Evolutionary conservation across 345 rosid genomes (phyloP).

Genomic region (Sonneratia alba): DNA sequence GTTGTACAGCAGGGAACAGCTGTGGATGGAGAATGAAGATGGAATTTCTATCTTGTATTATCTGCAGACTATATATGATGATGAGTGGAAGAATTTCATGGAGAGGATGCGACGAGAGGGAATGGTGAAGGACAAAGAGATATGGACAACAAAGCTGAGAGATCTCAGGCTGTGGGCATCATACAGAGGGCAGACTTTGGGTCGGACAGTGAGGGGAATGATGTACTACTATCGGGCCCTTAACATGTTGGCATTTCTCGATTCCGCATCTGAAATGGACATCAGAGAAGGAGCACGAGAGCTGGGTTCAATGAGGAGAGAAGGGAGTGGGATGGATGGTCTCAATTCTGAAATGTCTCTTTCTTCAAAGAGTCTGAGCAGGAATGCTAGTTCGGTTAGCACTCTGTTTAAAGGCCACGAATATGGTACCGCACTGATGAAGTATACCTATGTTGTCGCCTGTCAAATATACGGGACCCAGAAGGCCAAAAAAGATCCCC

Average conservation of each 20-base stretch:
- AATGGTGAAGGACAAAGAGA: constrained; percentile 51
- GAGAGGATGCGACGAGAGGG: constrained; percentile 93
- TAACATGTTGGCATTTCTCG: constrained; percentile 88
- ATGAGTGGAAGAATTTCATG: constrained; percentile 88
- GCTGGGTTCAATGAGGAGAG: constrained; percentile 64
- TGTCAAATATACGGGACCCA: constrained; percentile 94
- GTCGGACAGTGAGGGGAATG: constrained; percentile 97
- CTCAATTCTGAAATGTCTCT: constrained; percentile 31
- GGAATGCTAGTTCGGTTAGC: constrained; percentile 51
- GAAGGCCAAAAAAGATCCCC: constrained; percentile 82
- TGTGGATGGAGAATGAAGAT: constrained; percentile 84
- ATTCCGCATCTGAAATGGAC: constrained; percentile 96
- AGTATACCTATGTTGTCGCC: constrained; percentile 85
- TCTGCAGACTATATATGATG: constrained; percentile 82
- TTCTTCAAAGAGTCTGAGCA: constrained; percentile 51
- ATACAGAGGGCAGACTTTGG: constrained; percentile 92
- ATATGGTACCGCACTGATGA: constrained; percentile 88
- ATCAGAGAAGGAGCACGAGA: constrained; percentile 64
- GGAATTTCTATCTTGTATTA: constrained; percentile 86
- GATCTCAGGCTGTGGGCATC: constrained; percentile 98
- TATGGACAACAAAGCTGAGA: constrained; percentile 67
- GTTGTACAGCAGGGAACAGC: constrained; percentile 78
- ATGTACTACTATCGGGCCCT: constrained; percentile 97
- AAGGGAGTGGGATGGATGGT: constrained; percentile 29
- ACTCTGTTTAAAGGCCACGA: constrained; percentile 71